Conservation (phyloP, 2,329 filamentous ascomycete species). For the Tolypocladium album region DNA sequence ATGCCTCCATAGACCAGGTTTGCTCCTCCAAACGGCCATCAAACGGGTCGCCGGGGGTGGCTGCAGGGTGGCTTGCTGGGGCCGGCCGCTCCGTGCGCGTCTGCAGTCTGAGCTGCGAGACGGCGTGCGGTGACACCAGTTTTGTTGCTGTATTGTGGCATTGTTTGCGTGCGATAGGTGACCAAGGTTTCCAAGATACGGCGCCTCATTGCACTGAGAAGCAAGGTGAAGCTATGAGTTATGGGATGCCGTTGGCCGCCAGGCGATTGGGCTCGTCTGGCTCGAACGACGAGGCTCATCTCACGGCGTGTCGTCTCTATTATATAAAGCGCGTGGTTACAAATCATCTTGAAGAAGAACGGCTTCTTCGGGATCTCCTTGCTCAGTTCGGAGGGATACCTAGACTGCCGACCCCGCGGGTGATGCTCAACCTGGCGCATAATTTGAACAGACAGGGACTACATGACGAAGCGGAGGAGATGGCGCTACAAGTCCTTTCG, state of each 20-base stretch:
- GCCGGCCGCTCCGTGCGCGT: neutral
- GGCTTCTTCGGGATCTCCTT: too few species aligned
- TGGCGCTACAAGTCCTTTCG: too few species aligned
- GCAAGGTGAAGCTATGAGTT: neutral
- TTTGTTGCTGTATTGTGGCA: neutral
- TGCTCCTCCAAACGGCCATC: constrained; percentile 2
- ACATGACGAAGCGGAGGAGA: too few species aligned
- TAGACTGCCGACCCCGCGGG: too few species aligned
- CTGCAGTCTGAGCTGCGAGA: neutral
- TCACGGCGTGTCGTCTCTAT: too few species aligned
- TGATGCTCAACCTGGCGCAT: too few species aligned
- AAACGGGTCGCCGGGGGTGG: too few species aligned
- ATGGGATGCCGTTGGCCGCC: neutral
- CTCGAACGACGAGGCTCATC: neutral
- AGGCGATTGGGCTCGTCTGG: neutral
- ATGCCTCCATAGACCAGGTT: neutral
- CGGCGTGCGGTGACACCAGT: neutral
- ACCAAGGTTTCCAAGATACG: neutral
- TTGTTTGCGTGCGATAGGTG: neutral
- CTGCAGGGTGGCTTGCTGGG: neutral
- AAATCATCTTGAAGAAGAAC: too few species aligned
- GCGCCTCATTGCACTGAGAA: neutral
- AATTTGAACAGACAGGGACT: too few species aligned
- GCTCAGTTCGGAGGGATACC: too few species aligned
- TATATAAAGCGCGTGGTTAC: too few species aligned